phyloP scores from a whole-genome alignment of 306 rosid genomes.

The Rosa chinensis region DNA sequence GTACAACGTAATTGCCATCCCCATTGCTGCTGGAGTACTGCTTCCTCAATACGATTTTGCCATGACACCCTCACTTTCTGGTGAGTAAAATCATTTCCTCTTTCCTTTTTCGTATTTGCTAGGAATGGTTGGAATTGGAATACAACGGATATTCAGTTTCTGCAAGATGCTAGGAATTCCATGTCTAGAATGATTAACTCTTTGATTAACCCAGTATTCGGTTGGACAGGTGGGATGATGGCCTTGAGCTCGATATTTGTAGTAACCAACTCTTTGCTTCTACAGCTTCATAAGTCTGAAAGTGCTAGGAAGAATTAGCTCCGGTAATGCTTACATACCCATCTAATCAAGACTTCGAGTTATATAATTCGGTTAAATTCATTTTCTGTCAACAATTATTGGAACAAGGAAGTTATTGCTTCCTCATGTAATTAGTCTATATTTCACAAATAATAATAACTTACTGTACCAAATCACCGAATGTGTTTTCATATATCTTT shows the following conservation, averaged over 20 bases:
- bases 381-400: not conserved
- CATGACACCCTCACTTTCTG: constrained; percentile 98
- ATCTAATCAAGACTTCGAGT: not conserved
- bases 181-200: not conserved
- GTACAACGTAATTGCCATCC: constrained; percentile 75
- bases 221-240: constrained; percentile 87
- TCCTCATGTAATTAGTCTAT: constrained; percentile 3
- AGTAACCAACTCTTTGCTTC: constrained; percentile 82
- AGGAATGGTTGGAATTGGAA: not conserved
- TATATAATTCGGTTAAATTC: not conserved
- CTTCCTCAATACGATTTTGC: constrained; percentile 93
- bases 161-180: not conserved
- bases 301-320: constrained; percentile 18
- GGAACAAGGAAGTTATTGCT: constrained; percentile 1
- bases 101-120: constrained; percentile 1
- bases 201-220: constrained; percentile 9
- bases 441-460: not conserved
- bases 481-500: not conserved
- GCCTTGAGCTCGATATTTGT: constrained; percentile 96
- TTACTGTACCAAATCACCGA: not conserved
- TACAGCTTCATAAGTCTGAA: constrained; percentile 62
- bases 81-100: constrained; percentile 36
- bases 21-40: constrained; percentile 84
- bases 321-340: not conserved
- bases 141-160: constrained; percentile 8